These are phyloP conservation scores for Phellinidium pouzarii DNA, from an alignment of 1,284 basidiomycete species.

Conservation along the genomic window DNA sequence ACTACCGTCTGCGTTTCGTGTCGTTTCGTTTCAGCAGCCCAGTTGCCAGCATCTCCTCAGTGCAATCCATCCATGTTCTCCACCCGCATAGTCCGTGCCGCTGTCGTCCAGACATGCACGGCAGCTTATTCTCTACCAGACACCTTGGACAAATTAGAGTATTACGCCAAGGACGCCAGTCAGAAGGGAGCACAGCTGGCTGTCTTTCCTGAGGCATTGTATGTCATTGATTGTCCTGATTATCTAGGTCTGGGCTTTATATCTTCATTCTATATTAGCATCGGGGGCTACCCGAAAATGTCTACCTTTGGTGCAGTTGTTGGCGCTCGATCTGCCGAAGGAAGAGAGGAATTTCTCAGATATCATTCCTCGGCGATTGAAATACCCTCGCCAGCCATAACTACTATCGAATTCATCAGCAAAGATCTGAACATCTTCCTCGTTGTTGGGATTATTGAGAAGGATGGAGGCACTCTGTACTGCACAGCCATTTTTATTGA, in stretches of 20 bases:
- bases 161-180: slow-evolving; percentile 39
- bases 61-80: background rate
- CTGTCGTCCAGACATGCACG: slow-evolving; percentile 51
- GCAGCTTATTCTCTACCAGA: slow-evolving; percentile 45
- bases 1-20: too few species aligned
- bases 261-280: slow-evolving; percentile 30
- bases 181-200: slow-evolving; percentile 46
- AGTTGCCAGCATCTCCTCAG: background rate
- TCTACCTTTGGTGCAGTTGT: slow-evolving; percentile 53
- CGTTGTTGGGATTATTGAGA: slow-evolving; percentile 65
- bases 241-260: background rate
- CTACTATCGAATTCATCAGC: slow-evolving; percentile 46
- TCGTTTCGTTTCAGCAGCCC: too few species aligned
- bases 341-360: slow-evolving; percentile 54
- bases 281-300: slow-evolving; percentile 63
- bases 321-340: slow-evolving; percentile 44
- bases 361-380: slow-evolving; percentile 54
- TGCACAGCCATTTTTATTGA: slow-evolving; percentile 65
- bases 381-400: slow-evolving; percentile 45
- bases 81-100: slow-evolving; percentile 30
- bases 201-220: slow-evolving; percentile 74
- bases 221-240: slow-evolving; percentile 26
- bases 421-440: slow-evolving; percentile 49
- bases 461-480: slow-evolving; percentile 59
- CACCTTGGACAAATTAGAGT: slow-evolving; percentile 53